Percentiles rank a stretch among this genome's conserved stretches.
Evolutionary conservation across 345 rosid species (phyloP).

Genomic region (Microcos paniculata): DNA sequence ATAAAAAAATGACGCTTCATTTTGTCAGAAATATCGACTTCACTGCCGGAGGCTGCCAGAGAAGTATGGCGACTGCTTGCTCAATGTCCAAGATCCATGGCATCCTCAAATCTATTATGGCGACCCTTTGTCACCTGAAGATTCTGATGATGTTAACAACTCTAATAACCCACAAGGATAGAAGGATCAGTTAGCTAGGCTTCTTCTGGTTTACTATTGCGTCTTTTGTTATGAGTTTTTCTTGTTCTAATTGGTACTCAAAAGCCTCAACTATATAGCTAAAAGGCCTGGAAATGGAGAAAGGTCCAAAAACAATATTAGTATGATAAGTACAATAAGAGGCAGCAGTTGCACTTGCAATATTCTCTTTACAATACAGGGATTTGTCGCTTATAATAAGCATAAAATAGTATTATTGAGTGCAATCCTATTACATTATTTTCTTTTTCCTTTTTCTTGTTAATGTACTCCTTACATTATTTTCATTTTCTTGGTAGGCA

Average conservation of each 20-base stretch:
- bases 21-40: constrained; percentile 12
- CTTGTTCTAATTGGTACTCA: neutral
- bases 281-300: no score
- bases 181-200: neutral
- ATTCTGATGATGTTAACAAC: neutral
- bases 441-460: no score
- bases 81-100: constrained; percentile 4
- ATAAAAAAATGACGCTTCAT: no score
- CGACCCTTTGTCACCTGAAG: neutral
- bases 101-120: neutral
- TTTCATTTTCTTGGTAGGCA: no score
- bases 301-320: no score
- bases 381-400: no score
- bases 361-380: no score
- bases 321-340: no score
- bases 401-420: no score
- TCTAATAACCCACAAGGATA: neutral
- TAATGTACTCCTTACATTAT: no score
- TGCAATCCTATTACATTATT: no score
- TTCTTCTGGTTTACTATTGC: neutral
- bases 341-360: no score
- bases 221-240: neutral
- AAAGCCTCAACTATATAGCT: neutral
- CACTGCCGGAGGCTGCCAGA: neutral
- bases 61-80: neutral